Evolutionary conservation across 306 rosid genomes (phyloP), one percentile per base, ranked within the genome.

Genomic region (Inga oerstediana): DNA sequence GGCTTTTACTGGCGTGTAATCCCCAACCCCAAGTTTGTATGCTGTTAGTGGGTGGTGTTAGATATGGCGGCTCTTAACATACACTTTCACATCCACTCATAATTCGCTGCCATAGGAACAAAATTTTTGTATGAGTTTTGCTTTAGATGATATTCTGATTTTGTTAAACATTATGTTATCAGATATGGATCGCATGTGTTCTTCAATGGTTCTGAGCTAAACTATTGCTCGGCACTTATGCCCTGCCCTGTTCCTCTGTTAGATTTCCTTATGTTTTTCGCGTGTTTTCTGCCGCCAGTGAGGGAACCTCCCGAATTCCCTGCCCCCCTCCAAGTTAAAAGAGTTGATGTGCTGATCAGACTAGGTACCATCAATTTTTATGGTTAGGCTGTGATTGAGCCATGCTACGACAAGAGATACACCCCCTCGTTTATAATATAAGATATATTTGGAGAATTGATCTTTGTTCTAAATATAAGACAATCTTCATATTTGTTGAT

Each of bases 1-100:
- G 83, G 94, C 94, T 4, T 90, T 92, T 67, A 80, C 94, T 1
- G 97, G 93, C 80, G 79, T 87, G 12, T 92, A 59, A 22, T 59
- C 62, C 70, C 27, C 34, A 24, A 5, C 68, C 65, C 35, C 34
- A 32, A 8, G 30, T 49, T 30, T 22, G 81, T 41, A 69, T 77
- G 74, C 49, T 27, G 80, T 80, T 73, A 72, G 65, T 69, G 46
- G 52, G n/a, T 24, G 64, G 72, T 61, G 80, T 69, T 88, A 89
- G 83, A 72, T 56, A 82, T 85, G 80, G 87, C 75, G 34, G 75
- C 81, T 72, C 37, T 20, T 68, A 49, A 76, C 24, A 80, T 77
- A 64, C 56, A 19, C 66, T 44, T 69, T 20, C 8, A 52, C 74
- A 34, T 20, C 75, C 74, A 12, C 66, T 73, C 68, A 46, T 17